Percentiles rank a stretch among this genome's conserved stretches.
phyloP scores from a whole-genome alignment of 805 yeast genomes.

The Torulaspora indica region DNA sequence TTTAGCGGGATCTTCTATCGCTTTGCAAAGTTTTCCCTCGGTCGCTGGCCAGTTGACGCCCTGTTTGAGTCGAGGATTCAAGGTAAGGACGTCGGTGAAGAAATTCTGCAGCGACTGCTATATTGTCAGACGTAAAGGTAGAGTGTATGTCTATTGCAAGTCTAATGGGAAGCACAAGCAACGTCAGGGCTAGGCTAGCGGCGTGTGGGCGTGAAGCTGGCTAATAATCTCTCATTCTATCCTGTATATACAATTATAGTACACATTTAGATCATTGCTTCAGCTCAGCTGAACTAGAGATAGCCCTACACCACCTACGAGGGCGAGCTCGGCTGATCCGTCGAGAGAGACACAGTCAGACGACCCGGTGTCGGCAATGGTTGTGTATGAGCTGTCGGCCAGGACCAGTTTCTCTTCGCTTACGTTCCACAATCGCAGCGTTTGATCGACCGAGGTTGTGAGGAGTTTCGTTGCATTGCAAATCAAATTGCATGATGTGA shows the following conservation, averaged over 20 bases:
- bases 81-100: constrained; percentile 88
- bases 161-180: constrained; percentile 91
- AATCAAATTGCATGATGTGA: constrained; percentile 55
- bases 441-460: constrained; percentile 82
- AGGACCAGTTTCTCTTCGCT: constrained; percentile 27
- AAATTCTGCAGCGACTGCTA: constrained; percentile 90
- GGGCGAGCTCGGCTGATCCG: constrained; percentile 33
- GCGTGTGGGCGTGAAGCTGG: neutral
- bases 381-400: constrained; percentile 52
- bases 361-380: constrained; percentile 89
- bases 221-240: no score
- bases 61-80: constrained; percentile 61
- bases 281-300: constrained; percentile 30
- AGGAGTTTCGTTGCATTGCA: constrained; percentile 37
- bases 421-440: constrained; percentile 60
- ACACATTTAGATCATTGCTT: neutral
- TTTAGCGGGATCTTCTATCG: constrained; percentile 4
- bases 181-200: constrained; percentile 58
- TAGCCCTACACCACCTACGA: constrained; percentile 83
- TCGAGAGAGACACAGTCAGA: constrained; percentile 39
- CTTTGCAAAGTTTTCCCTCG: neutral
- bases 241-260: constrained; percentile 3
- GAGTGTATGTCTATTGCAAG: constrained; percentile 90
- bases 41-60: constrained; percentile 15
- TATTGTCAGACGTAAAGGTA: constrained; percentile 90